Conservation (phyloP, 176 grass and related monocot genomes). For the Ananas comosus region DNA sequence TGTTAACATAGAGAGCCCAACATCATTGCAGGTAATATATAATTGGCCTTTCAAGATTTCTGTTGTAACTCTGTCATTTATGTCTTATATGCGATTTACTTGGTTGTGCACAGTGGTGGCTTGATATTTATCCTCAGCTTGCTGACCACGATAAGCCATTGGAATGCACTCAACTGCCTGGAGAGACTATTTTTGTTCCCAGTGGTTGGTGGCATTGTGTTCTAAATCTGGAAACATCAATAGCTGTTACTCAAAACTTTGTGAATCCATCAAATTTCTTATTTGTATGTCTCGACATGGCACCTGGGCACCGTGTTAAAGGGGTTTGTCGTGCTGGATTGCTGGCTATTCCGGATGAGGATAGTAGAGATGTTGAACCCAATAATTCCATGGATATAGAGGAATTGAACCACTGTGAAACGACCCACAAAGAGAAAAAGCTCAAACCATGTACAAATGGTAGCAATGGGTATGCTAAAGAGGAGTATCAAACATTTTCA, state of each 20-base stretch:
- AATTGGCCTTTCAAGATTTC: conserved; percentile 4
- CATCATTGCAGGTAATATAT: conserved; percentile 72
- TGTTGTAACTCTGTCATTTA: conserved; percentile 1
- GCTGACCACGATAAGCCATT: conserved; percentile 70
- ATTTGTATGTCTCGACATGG: conserved; percentile 90
- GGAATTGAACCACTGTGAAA: conserved; percentile 48
- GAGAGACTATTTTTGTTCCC: conserved; percentile 97
- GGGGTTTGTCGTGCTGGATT: conserved; percentile 84
- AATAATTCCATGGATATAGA: conserved; percentile 18
- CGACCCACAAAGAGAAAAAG: conserved; percentile 50
- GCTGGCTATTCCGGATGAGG: conserved; percentile 53
- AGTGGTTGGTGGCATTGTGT: conserved; percentile 99
- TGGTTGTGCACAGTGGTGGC: conserved; percentile 44
- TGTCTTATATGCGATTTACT: neutral
- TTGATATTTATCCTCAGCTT: conserved; percentile 80
- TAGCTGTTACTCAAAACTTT: conserved; percentile 94
- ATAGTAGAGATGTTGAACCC: conserved; percentile 32
- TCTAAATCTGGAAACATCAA: conserved; percentile 80
- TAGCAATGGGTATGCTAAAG: conserved; percentile 26
- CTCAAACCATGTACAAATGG: conserved; percentile 29
- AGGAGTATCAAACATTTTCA: conserved; percentile 44
- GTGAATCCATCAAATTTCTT: conserved; percentile 81
- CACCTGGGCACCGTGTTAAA: conserved; percentile 83
- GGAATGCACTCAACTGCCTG: conserved; percentile 84
- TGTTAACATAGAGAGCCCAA: conserved; percentile 74